These are phyloP conservation scores for Hygrophoropsis aurantiaca DNA, from an alignment of 768 basidiomycete genomes.

Conservation along the genomic window DNA sequence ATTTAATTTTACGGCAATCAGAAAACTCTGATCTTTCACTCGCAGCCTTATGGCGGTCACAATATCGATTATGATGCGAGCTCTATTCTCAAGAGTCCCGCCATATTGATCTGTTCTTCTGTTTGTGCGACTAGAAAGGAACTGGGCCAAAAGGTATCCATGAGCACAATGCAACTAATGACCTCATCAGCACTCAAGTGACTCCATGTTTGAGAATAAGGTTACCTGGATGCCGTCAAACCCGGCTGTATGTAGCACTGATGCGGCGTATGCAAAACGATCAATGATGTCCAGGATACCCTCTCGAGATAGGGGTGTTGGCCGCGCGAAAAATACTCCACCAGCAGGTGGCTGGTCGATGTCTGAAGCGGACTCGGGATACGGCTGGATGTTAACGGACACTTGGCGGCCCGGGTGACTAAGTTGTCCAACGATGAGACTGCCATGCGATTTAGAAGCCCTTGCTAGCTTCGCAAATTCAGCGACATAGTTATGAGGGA, in stretches of 20 bases:
- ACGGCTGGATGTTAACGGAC: conserved; percentile 33
- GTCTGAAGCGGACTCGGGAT: conserved; percentile 33
- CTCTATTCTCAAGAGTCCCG: conserved; percentile 50
- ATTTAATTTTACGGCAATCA: conserved; percentile 36
- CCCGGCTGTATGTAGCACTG: conserved; percentile 53
- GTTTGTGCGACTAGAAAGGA: conserved; percentile 44
- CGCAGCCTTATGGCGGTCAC: conserved; percentile 41
- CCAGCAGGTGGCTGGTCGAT: conserved; percentile 33
- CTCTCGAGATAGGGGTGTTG: conserved; percentile 37
- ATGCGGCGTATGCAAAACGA: conserved; percentile 55
- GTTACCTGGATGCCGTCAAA: conserved; percentile 65
- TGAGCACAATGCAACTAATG: conserved; percentile 43
- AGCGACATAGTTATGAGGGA: conserved; percentile 21
- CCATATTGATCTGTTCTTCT: conserved; percentile 57
- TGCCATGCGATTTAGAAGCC: conserved; percentile 30
- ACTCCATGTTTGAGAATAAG: neutral
- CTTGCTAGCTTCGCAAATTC: conserved; percentile 21
- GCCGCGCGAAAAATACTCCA: conserved; percentile 30
- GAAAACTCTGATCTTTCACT: conserved; percentile 29
- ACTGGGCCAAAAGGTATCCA: conserved; percentile 48
- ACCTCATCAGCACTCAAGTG: neutral
- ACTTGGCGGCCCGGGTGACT: conserved; percentile 35
- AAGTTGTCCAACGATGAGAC: conserved; percentile 31
- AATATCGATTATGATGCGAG: conserved; percentile 48
- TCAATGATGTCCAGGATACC: conserved; percentile 52